Conservation (phyloP, 352 stramenopile species). For the Globisporangium camurandrum region DNA sequence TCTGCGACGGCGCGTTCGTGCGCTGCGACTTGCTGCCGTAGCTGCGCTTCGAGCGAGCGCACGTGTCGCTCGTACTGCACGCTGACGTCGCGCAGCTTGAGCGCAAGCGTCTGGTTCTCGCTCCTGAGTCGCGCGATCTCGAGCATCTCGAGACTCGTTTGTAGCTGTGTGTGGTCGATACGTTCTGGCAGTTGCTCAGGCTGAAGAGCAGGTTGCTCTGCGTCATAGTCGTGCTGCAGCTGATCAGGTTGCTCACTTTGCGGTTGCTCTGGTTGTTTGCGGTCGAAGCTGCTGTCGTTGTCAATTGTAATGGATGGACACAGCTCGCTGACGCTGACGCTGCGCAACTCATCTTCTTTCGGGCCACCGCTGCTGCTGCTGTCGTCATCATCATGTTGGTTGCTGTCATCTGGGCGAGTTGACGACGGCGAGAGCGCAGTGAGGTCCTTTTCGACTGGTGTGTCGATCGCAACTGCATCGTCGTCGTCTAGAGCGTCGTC, state of each 20-base stretch:
- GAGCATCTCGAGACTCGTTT: background rate
- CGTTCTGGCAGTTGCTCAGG: background rate
- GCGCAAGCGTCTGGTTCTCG: conserved; percentile 3
- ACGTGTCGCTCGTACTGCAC: conserved; percentile 1
- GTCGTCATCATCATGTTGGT: background rate
- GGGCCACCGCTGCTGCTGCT: background rate
- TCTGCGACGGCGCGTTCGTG: background rate
- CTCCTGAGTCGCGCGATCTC: background rate
- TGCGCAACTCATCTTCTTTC: background rate
- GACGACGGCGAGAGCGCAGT: conserved; percentile 7
- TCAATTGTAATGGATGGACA: background rate
- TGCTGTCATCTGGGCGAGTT: background rate
- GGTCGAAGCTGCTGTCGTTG: background rate
- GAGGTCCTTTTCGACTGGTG: background rate
- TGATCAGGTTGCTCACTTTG: no score
- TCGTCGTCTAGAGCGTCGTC: no score
- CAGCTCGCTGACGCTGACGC: background rate
- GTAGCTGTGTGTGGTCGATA: background rate
- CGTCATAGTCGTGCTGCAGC: no score
- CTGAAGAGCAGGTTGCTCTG: no score
- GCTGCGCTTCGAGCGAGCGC: background rate
- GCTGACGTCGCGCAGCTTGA: background rate
- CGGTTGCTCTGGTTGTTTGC: background rate
- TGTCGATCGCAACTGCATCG: background rate
- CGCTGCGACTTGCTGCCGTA: background rate